These are phyloP conservation scores for Sporisorium sorghi DNA, from an alignment of 1,284 basidiomycete species.

Conservation along the genomic window DNA sequence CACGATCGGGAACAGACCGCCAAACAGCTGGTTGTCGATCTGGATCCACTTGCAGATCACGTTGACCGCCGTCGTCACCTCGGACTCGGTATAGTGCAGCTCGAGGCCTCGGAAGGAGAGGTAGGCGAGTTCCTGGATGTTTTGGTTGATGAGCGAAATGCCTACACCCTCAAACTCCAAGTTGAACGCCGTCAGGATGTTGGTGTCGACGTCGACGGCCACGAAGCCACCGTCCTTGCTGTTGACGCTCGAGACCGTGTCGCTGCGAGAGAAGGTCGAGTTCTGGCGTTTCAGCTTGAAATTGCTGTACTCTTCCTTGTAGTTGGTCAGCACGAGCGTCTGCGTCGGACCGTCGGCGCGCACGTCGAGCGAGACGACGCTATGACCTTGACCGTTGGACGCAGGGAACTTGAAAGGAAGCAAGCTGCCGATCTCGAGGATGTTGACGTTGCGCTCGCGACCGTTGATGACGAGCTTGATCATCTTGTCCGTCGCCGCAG, in stretches of 20 bases:
- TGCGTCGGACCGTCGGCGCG: conserved; percentile 90
- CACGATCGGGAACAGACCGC: conserved; percentile 93
- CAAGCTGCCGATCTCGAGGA: conserved; percentile 95
- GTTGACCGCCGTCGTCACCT: conserved; percentile 83
- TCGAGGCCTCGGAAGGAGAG: conserved; percentile 82
- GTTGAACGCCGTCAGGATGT: conserved; percentile 78
- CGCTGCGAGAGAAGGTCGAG: conserved; percentile 75
- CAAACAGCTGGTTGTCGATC: conserved; percentile 92
- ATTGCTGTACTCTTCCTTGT: conserved; percentile 84
- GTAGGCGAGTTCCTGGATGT: conserved; percentile 90
- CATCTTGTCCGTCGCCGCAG: conserved; percentile 85
- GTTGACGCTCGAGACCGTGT: conserved; percentile 79
- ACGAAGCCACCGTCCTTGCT: conserved; percentile 77
- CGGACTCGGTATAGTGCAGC: conserved; percentile 86
- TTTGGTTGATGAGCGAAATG: conserved; percentile 88
- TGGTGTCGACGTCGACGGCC: conserved; percentile 80
- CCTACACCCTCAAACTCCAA: conserved; percentile 91
- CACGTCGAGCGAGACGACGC: conserved; percentile 88
- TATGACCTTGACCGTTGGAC: conserved; percentile 69
- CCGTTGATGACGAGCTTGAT: conserved; percentile 78
- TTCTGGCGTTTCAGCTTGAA: conserved; percentile 83
- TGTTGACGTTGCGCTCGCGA: conserved; percentile 82
- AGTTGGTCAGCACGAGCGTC: conserved; percentile 86
- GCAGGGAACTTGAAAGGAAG: conserved; percentile 83
- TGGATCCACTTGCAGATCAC: conserved; percentile 90